Evolutionary conservation across 1,284 basidiomycete genomes (phyloP).

Genomic region (Puccinia novopanici): DNA sequence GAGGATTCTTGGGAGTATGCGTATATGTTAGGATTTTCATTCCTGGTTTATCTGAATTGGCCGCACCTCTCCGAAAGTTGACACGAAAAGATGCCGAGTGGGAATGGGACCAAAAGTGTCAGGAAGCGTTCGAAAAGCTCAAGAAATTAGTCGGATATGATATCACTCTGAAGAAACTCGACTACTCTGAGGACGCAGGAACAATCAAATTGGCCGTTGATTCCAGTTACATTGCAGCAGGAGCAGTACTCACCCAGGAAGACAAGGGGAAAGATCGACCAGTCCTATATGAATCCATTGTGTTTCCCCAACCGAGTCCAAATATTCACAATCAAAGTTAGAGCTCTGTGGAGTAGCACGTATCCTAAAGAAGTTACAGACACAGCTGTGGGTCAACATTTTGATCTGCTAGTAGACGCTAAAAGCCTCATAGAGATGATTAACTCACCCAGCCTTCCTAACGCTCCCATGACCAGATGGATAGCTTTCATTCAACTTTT

Average conservation of each 20-base stretch:
- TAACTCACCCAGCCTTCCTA: no score
- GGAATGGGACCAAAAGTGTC: no score
- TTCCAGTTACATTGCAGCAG: slow-evolving; percentile 31
- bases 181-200: background rate
- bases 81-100: background rate
- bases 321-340: background rate
- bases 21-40: no score
- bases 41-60: background rate
- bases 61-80: background rate
- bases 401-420: no score
- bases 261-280: background rate
- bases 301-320: background rate
- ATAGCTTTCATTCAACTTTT: no score
- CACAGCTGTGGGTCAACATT: background rate
- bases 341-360: slow-evolving; percentile 3
- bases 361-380: slow-evolving; percentile 12
- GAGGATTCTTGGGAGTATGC: slow-evolving; percentile 26
- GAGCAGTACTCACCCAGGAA: slow-evolving; percentile 16
- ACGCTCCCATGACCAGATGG: no score
- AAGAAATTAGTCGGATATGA: background rate
- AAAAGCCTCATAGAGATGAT: slow-evolving; percentile 47
- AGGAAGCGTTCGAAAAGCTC: background rate
- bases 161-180: background rate
- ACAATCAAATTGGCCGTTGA: slow-evolving; percentile 23
- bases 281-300: slow-evolving; percentile 32